These are phyloP conservation scores for Botrytis aclada DNA, from an alignment of 2,329 filamentous ascomycete species.

Conservation along the genomic window DNA sequence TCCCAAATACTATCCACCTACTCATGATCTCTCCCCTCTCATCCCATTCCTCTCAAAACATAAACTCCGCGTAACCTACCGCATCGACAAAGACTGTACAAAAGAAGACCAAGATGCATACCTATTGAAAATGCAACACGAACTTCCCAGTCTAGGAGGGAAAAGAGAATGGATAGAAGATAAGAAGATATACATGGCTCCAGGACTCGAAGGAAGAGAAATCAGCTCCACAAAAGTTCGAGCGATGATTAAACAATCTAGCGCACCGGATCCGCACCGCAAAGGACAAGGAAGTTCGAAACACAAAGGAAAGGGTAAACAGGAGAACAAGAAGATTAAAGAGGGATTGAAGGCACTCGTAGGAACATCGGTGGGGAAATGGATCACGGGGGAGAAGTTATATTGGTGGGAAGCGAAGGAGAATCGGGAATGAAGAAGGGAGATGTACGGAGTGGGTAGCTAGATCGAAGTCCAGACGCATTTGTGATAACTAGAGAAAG, in stretches of 20 bases:
- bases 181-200: background rate
- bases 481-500: background rate
- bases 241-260: background rate
- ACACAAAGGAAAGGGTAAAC: conserved; percentile 47
- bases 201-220: background rate
- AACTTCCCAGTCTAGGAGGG: background rate
- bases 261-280: conserved; percentile 46
- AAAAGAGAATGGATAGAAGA: background rate
- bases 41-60: conserved; percentile 62
- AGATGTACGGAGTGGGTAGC: background rate
- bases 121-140: background rate
- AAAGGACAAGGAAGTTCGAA: conserved; percentile 53
- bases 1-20: conserved; percentile 64
- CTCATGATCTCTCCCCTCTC: conserved; percentile 53
- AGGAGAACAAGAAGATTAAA: conserved; percentile 50
- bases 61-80: conserved; percentile 60
- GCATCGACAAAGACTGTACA: conserved; percentile 39
- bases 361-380: background rate
- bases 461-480: background rate
- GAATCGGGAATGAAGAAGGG: background rate
- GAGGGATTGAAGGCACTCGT: background rate
- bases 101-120: background rate
- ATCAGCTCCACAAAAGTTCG: background rate
- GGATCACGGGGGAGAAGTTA: conserved; percentile 13
- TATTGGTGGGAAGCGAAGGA: background rate